Base-by-base conservation (phyloP, 208 protist genomes). In the Kentomonas sorsogonicus region DNA sequence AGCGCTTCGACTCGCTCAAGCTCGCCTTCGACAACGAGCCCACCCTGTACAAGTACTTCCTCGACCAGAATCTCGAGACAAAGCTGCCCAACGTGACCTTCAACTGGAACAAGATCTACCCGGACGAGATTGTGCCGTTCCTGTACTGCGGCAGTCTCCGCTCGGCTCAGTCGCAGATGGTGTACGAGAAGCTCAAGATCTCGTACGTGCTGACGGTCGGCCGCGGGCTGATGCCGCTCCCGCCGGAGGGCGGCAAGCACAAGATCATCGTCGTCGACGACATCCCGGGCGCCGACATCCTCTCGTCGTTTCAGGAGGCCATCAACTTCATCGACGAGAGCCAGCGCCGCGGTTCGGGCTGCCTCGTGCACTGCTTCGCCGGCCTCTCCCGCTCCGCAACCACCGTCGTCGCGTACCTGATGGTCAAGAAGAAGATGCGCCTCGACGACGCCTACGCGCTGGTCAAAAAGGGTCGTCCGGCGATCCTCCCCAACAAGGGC, bases 101-200 rank as follows among this genome's bases (percentile, higher is more conserved):
- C 23, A 80, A 82, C 39, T 95, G 89, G 86, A 93, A 95, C 60
- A 95, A 95, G 63, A 89, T 92, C 44, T 95, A 92, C 59, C 89
- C 89, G 0, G 89, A 95, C 53, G 71, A 79, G 44, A 93, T 95
- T 33, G 65, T 95, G 36, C 63, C 77, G 0, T 57, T 86, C 46
- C 53, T 95, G 20, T 95, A 82, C 69, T 90, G 85, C 53, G 89
- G 89, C 20, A 87, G 79, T 57, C 68, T 95, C 16, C 80, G 89
- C 50, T 85, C 72, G 15, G 84, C 89, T 23, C 89, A 93, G 62
- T 89, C 83, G 22, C 84, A 91, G 68, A 69, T 79, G 33, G 84
- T 95, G 48, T 95, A 95, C 63, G 51, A 85, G 22, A 85, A 85
- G 60, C 70, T 95, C 25, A 66, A 76, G 31, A 95, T 95, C 45